phyloP scores from a whole-genome alignment of 176 grass and related monocot genomes.

The Avena eriantha region DNA sequence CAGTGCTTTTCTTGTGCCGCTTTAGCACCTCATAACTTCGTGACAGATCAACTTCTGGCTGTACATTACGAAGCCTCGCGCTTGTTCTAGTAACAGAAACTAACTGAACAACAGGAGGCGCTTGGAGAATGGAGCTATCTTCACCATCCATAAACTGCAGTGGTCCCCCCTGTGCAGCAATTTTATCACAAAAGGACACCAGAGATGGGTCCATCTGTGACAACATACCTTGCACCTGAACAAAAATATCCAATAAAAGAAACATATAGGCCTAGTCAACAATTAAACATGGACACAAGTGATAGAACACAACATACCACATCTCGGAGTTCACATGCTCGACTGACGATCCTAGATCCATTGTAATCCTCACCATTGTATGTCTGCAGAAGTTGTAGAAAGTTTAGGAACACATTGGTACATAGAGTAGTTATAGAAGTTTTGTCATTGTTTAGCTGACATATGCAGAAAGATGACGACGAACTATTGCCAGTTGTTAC shows the following conservation, averaged over 20 bases:
- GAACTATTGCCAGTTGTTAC: conserved; percentile 6
- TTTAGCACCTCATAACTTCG: conserved; percentile 85
- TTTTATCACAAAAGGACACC: conserved; percentile 92
- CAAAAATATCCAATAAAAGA: conserved; percentile 10
- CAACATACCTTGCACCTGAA: conserved; percentile 94
- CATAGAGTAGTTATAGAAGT: conserved; percentile 13
- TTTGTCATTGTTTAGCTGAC: conserved; percentile 18
- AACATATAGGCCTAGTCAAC: neutral
- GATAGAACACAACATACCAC: conserved; percentile 64
- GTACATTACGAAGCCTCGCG: conserved; percentile 91
- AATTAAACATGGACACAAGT: conserved; percentile 21
- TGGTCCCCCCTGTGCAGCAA: conserved; percentile 79
- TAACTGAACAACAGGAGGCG: conserved; percentile 74
- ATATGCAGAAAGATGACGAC: conserved; percentile 11
- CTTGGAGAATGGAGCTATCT: conserved; percentile 68
- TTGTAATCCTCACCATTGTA: conserved; percentile 95
- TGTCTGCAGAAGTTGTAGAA: conserved; percentile 50
- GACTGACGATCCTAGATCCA: conserved; percentile 92
- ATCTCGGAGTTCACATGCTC: conserved; percentile 95
- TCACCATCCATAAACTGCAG: conserved; percentile 60
- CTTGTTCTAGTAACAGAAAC: conserved; percentile 77
- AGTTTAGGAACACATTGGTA: conserved; percentile 24
- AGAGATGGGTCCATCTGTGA: conserved; percentile 97
- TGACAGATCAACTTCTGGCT: conserved; percentile 78
- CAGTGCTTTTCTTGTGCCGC: conserved; percentile 71